Evolutionary conservation across 305 asterid species (phyloP).

Genomic region (Solanum hybrid): DNA sequence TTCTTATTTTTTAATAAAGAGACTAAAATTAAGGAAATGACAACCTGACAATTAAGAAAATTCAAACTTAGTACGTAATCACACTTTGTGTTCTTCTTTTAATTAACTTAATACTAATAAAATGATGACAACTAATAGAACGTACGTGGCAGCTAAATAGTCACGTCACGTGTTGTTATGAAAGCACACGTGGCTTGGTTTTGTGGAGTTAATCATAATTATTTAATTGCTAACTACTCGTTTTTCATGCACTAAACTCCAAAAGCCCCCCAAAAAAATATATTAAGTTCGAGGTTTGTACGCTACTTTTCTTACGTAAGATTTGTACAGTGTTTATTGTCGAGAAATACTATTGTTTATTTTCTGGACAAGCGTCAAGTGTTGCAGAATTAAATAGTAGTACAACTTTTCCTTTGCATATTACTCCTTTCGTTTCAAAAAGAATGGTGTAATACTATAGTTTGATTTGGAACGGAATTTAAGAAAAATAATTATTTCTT

Average conservation of each 20-base stretch:
- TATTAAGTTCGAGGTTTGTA: background rate
- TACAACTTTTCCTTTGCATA: background rate
- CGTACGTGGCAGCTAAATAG: conserved; percentile 7
- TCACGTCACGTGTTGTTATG: conserved; percentile 5
- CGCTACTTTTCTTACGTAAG: conserved; percentile 1
- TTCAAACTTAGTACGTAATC: background rate
- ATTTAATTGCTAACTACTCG: conserved; percentile 11
- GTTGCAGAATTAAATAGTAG: background rate
- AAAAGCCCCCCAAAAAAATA: background rate
- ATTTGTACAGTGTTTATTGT: background rate
- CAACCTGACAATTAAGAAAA: background rate
- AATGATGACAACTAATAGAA: background rate
- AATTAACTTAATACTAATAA: background rate
- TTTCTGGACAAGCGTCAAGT: background rate
- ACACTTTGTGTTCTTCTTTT: background rate
- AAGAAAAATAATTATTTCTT: no score
- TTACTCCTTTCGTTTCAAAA: rapidly evolving
- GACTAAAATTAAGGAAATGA: background rate
- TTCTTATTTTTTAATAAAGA: background rate
- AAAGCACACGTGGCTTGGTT: conserved; percentile 12
- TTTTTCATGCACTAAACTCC: conserved; percentile 28
- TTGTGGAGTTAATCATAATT: conserved; percentile 4
- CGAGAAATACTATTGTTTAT: background rate
- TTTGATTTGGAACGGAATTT: no score
- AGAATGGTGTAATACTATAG: rapidly evolving